Base-by-base conservation (phyloP, 768 basidiomycete species). In the Rhodotorula babjevae region DNA sequence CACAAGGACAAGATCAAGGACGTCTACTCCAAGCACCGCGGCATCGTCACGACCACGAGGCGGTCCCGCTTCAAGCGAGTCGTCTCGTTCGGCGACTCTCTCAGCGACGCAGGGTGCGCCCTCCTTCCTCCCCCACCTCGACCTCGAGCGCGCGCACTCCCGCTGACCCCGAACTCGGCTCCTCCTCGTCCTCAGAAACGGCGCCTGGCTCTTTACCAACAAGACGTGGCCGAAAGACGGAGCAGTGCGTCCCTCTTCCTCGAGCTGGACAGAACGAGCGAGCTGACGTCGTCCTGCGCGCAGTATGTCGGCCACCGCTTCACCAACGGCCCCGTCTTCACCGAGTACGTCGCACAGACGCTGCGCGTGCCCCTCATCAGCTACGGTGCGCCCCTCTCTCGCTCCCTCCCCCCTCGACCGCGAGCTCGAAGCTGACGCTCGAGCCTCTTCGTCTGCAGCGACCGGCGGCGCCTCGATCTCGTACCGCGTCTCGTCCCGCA, bases 231-330 rank as follows among this genome's bases (percentile, higher is more conserved):
- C 69, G 0, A 36, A 53, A 4, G 65, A 62, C 21, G 42, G 29
- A 0, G 42, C 53, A 5, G 60, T 60, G 42, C 59, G 66, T 50
- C 2, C 42, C 27, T n/a, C 3, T n/a, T 55, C 29, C 27, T 25
- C 52, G 6, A 21, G 53, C 36, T 9, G 21, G 14, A 3, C 19
- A 16, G n/a, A 9, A 42, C 7, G 3, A n/a, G n/a, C 40, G 33
- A 21, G 33, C 57, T 59, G 21, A 40, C 36, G 49, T 23, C 5
- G 3, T 14, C 6, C 21, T 4, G 2, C 33, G 21, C 5, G 25
- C 68, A 64, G 60, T 69, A 69, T 42, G 36, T 33, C 27, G 57
- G 42, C 16, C 63, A 61, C 63, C 46, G 63, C 46, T 69, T 69
- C 52, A 58, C 68, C 14, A 65, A 69, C 61, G 63, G 63, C 3